Base-by-base conservation (phyloP, 352 stramenopile genomes). In the Pythium aquatile region DNA sequence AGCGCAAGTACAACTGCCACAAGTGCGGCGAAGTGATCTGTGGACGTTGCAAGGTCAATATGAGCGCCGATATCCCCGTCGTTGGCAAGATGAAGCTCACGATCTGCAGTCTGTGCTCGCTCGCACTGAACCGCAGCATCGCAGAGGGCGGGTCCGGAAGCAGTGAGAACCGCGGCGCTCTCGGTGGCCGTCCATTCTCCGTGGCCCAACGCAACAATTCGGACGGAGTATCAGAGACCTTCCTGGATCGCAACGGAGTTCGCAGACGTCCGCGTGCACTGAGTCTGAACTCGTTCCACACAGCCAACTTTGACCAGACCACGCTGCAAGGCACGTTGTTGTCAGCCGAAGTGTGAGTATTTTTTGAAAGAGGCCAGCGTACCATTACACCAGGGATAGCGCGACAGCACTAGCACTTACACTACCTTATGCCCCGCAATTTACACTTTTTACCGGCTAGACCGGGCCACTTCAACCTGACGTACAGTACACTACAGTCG, bases 41-140 rank as follows among this genome's bases (percentile, higher is more conserved):
- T 55, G 62, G 79, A 1, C 75, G 77, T 24, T 93, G 84, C 66
- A 91, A 91, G 61, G 57, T 87, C 30, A 85, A 70, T 26, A 88
- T 93, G 66, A 79, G 83, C 57, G 84, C 84, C n/a, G 82, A 93
- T 28, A 90, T 93, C 48, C 82, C 84, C 17, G 83, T 93, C 20
- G 84, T 91, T 17, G 84, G 84, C 54, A 89, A 85, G 69, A 91
- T 93, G 84, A 93, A 93, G 72, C 78, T 93, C 33, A 93, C 84
- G 56, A 93, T 93, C 55, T 93, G 84, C 70, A 90, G 75, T 26
- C 40, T 93, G 10, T 93, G 84, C 71, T 87, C 84, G 54, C 70
- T 91, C 39, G 76, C 80, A 54, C 86, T 93, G 56, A 89, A 93
- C 66, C 81, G 84, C 52, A 91, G 72, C 48, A 72, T 77, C 49